phyloP scores from a whole-genome alignment of 2,329 filamentous ascomycete species.

The Teratosphaeriaceae sp. region DNA sequence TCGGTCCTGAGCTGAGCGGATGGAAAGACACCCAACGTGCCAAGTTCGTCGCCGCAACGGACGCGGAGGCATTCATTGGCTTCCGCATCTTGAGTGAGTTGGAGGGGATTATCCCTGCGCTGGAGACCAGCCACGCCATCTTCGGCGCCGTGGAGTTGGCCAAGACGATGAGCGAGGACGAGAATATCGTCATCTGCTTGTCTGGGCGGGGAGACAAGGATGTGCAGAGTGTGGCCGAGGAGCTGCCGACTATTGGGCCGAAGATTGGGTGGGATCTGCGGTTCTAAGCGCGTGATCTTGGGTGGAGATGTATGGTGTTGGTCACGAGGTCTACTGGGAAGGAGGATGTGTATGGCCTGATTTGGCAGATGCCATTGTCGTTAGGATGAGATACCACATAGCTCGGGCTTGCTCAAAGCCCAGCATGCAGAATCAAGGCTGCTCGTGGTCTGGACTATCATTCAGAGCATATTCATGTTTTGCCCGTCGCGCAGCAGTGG shows the following conservation, averaged over 20 bases:
- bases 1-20: conserved; percentile 81
- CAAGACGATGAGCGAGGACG: conserved; percentile 80
- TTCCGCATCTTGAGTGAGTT: conserved; percentile 80
- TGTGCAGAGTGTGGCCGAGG: conserved; percentile 94
- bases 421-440: not conserved
- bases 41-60: conserved; percentile 83
- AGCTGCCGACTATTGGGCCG: conserved; percentile 79
- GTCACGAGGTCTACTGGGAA: no score
- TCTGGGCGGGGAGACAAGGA: conserved; percentile 96
- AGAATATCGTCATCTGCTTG: conserved; percentile 90
- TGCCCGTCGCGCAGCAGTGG: no score
- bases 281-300: conserved; percentile 30
- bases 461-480: no score
- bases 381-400: not conserved
- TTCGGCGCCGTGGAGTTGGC: conserved; percentile 84
- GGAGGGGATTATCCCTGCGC: conserved; percentile 93
- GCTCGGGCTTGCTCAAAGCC: conserved; percentile 1
- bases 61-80: conserved; percentile 80
- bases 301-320: no score
- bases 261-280: conserved; percentile 69
- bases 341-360: no score
- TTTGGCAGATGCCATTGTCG: no score
- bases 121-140: conserved; percentile 90
- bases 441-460: not conserved
- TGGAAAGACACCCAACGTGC: conserved; percentile 92